A percentile compares a stretch with the other conserved stretches of the same genome.
These are phyloP conservation scores for Tylopilus felleus DNA, from an alignment of 768 basidiomycete species.

Conservation along the genomic window DNA sequence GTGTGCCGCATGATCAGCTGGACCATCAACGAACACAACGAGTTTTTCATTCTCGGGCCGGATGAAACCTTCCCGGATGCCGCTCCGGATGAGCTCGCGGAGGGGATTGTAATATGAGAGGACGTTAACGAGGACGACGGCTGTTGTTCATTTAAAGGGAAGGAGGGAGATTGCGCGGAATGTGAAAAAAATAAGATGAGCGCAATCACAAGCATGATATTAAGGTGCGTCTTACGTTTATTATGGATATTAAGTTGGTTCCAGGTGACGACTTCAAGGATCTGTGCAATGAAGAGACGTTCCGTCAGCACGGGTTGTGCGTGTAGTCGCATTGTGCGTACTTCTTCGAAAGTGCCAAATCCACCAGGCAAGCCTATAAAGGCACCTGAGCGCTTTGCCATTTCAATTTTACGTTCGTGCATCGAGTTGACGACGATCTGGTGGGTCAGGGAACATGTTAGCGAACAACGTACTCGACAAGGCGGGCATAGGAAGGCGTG, in stretches of 20 bases:
- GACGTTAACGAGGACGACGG: conserved; percentile 86
- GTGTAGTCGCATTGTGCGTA: not conserved
- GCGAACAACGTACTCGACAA: conserved; percentile 1
- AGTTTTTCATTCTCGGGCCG: conserved; percentile 54
- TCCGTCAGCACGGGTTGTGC: conserved; percentile 1
- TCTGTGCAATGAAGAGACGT: conserved; percentile 35
- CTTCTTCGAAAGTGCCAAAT: conserved; percentile 95
- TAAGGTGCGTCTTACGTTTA: conserved; percentile 55
- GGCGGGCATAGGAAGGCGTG: not conserved
- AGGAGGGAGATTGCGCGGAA: not conserved
- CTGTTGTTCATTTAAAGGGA: conserved; percentile 34
- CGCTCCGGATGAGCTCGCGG: conserved; percentile 65
- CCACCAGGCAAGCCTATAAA: conserved; percentile 93
- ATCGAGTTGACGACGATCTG: conserved; percentile 75
- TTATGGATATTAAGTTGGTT: conserved; percentile 85
- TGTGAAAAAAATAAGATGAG: not conserved
- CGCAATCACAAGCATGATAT: not conserved
- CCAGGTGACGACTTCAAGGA: conserved; percentile 95
- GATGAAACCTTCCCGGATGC: conserved; percentile 75
- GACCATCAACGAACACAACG: conserved; percentile 75
- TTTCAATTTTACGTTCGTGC: conserved; percentile 88
- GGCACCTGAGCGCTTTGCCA: conserved; percentile 76
- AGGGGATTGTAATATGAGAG: conserved; percentile 80
- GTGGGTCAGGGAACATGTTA: conserved; percentile 9
- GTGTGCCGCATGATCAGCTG: conserved; percentile 48